These are phyloP conservation scores for Lipomyces sp. DNA, from an alignment of 805 yeast species.

Conservation along the genomic window DNA sequence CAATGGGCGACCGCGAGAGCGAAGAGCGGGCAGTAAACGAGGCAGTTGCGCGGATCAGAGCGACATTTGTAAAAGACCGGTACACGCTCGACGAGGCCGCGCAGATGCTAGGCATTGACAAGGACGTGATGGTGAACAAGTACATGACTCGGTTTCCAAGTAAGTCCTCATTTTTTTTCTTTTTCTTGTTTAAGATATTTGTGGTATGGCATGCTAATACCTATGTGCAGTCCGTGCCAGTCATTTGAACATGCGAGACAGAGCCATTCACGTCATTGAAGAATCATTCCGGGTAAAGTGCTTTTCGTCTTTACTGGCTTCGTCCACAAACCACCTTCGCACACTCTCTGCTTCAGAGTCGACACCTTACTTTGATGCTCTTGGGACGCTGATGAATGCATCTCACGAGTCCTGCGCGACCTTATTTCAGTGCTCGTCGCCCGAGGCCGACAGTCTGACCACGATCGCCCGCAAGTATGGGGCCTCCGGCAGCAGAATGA, in stretches of 20 bases:
- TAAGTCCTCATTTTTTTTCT: neutral
- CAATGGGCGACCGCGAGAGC: conserved; percentile 38
- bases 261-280: conserved; percentile 61
- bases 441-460: conserved; percentile 53
- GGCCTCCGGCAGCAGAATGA: conserved; percentile 63
- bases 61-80: conserved; percentile 38
- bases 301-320: conserved; percentile 34
- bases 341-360: conserved; percentile 31
- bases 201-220: too few species aligned
- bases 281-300: conserved; percentile 60
- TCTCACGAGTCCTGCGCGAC: conserved; percentile 55
- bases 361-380: conserved; percentile 41
- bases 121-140: conserved; percentile 43
- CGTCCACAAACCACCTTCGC: conserved; percentile 35
- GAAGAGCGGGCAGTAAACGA: conserved; percentile 39
- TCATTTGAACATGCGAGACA: conserved; percentile 52
- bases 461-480: conserved; percentile 54
- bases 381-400: conserved; percentile 58
- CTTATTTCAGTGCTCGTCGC: conserved; percentile 54
- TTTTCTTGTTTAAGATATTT: too few species aligned
- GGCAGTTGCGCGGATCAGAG: conserved; percentile 5
- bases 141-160: conserved; percentile 51
- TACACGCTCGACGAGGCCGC: conserved; percentile 52
- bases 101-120: conserved; percentile 43
- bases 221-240: conserved; percentile 47